Evolutionary conservation across 2,329 filamentous ascomycete species (phyloP), one percentile per base, ranked within the genome.

Genomic region (Akanthomyces lecanii): DNA sequence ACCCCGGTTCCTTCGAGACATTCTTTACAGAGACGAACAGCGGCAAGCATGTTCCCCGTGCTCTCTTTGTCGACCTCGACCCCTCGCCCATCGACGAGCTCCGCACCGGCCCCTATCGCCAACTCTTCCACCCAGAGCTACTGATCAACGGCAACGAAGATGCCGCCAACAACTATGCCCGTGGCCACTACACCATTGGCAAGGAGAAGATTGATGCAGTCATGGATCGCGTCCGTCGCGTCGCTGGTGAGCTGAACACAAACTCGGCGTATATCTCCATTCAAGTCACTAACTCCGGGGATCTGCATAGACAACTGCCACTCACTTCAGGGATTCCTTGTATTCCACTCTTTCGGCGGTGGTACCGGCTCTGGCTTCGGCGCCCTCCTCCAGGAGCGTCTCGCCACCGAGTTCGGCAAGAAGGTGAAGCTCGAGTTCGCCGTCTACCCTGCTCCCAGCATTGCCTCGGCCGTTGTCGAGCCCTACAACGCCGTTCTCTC

Each of bases 381-480:
- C 71, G 86, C 87, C 66, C 86, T 90, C 51, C 81, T 90, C 67
- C 84, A 90, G 47, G 88, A 90, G 81, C 87, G 87, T 67, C 85
- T 90, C 62, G 83, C 87, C n/a, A 85, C 85, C 69, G 87, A 90
- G 76, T 90, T 87, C 70, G 86, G 85, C 78, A 90, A 90, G 83
- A 90, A 90, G 82, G 88, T 83, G 77, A 90, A 90, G 84, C 86
- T 90, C 65, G 87, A 90, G 76, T 89, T 90, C 72, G 83, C 86
- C 70, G 85, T 90, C 65, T 90, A 90, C 79, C 87, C 88, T 67
- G 84, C 87, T 61, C 87, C 88, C 65, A 85, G 86, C 65, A 85
- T 88, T 67, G 88, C 88, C 50, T 89, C 87, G 45, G 85, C 87
- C 48, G 86, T 90, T 63, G 87, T 90, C 62, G 87, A 90, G 81